phyloP scores from a whole-genome alignment of 768 basidiomycete genomes.

The Gyrodon lividus region DNA sequence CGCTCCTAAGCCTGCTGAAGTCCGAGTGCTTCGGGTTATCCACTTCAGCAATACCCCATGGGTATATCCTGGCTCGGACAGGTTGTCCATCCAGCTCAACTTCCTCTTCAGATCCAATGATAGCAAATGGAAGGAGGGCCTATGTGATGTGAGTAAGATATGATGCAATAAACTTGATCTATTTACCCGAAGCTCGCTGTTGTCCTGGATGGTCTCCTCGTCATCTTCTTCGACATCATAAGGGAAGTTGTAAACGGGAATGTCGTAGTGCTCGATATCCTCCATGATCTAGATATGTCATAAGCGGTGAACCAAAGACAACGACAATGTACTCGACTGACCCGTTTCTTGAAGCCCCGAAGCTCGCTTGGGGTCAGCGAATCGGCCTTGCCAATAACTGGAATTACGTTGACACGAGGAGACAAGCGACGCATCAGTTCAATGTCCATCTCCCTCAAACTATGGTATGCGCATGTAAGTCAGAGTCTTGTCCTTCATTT shows the following conservation, averaged over 20 bases:
- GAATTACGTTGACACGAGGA: constrained; percentile 97
- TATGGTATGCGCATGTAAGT: constrained; percentile 26
- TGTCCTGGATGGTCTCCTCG: constrained; percentile 97
- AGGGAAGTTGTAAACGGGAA: constrained; percentile 99
- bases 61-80: constrained; percentile 92
- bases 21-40: constrained; percentile 99
- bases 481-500: neutral
- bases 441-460: constrained; percentile 96
- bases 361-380: constrained; percentile 92
- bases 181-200: constrained; percentile 87
- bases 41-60: constrained; percentile 98
- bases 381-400: constrained; percentile 96
- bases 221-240: constrained; percentile 99
- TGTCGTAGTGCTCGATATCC: constrained; percentile 97
- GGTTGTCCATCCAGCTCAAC: constrained; percentile 90
- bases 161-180: neutral
- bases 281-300: constrained; percentile 83
- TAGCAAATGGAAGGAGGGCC: constrained; percentile 93
- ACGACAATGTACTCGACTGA: constrained; percentile 31
- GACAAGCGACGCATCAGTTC: constrained; percentile 98
- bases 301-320: constrained; percentile 5
- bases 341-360: constrained; percentile 93
- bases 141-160: constrained; percentile 28
- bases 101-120: constrained; percentile 97
- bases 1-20: constrained; percentile 89